Percentiles rank a stretch among this genome's conserved stretches.
phyloP scores from a whole-genome alignment of 208 protist species.

The Trypanosoma avium region DNA sequence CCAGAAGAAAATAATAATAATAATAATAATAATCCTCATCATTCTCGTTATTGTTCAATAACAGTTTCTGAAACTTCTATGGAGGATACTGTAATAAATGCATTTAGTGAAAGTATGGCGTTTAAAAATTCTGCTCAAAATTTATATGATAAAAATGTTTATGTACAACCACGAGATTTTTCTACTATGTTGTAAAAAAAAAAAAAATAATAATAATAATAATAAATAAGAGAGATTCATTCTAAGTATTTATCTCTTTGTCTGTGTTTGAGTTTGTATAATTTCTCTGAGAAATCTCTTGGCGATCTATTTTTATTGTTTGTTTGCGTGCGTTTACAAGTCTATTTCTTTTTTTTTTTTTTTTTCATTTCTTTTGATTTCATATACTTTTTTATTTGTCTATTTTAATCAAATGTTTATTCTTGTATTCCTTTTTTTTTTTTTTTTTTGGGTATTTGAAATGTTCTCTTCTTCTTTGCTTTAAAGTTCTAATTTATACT shows the following conservation, averaged over 20 bases:
- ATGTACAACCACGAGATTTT: constrained; percentile 4
- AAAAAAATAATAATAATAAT: too few species aligned
- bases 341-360: constrained; percentile 3
- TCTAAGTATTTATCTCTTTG: too few species aligned
- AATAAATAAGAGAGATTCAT: too few species aligned
- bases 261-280: background rate
- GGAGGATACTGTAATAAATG: background rate
- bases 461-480: background rate
- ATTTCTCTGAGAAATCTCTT: too few species aligned
- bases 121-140: constrained; percentile 3
- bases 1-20: background rate
- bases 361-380: background rate
- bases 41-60: constrained; percentile 8
- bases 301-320: too few species aligned
- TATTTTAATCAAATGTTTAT: background rate
- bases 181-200: background rate
- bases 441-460: too few species aligned
- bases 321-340: too few species aligned
- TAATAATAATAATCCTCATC: background rate
- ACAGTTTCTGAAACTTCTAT: constrained; percentile 21
- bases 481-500: background rate
- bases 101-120: constrained; percentile 6
- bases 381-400: background rate
- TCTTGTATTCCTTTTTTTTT: background rate
- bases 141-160: constrained; percentile 13